Evolutionary conservation across 2,329 filamentous ascomycete genomes (phyloP), one percentile per base, ranked within the genome.

Genomic region (Claviceps cyperi): DNA sequence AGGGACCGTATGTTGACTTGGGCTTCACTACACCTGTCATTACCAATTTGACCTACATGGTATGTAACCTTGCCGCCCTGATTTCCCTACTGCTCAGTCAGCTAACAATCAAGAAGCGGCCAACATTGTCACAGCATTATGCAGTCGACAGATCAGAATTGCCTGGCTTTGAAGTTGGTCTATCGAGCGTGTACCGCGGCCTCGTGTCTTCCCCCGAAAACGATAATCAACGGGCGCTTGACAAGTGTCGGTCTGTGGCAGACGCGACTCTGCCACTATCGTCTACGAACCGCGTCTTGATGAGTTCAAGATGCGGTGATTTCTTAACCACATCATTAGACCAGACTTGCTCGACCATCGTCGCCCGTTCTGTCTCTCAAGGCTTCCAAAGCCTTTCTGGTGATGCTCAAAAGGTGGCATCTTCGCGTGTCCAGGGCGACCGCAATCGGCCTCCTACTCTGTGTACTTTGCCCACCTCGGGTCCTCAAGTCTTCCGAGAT

Each of bases 1-100:
- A 56, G 54, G 54, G 46, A 51, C 8, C 36, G 43, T 14, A 48
- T 49, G 51, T 48, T 52, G 44, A 41, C n/a, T 9, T n/a, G 38
- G 44, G 13, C 19, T 24, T 24, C 32, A 15, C 7, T 28, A 44
- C 28, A 17, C 11, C 24, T 41, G 15, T n/a, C 11, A n/a, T 14
- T 19, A 15, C 38, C 24, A 15, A 28, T 9, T 37, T 7, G 8
- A 37, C 37, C 22, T 11, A 36, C 19, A 24, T 15, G 4, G 49
- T 50, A 50, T 35, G 49, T 43, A 11, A 5, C 24, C 28, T 22
- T 24, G 43, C 15, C 19, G 8, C 13, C 11, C 2, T 8, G 14
- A 37, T 35, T 43, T 5, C 15, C 2, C 44, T 19, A 4, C 15
- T 28, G 11, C 15, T 24, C 24, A 32, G 43, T 28, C 28, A 44